phyloP scores from a whole-genome alignment of 495 filamentous ascomycete genomes.

The Hypoxylon subgilvum region DNA sequence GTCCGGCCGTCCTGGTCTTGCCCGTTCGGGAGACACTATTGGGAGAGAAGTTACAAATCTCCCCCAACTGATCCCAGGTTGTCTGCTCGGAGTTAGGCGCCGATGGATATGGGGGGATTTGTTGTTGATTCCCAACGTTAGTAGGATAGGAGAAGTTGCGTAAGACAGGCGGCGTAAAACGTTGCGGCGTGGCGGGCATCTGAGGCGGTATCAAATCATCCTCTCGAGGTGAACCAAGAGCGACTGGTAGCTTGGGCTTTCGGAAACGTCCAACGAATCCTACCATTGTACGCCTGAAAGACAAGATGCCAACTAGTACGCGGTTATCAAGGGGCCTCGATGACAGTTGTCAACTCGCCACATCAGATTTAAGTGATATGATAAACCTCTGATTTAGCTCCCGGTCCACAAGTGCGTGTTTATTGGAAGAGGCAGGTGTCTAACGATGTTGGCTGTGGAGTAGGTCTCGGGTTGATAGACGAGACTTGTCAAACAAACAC shows the following conservation, averaged over 20 bases:
- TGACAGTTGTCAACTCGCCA: no score
- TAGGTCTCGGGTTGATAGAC: no score
- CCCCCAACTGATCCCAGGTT: conserved; percentile 38
- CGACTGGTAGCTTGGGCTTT: conserved; percentile 34
- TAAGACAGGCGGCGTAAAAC: conserved; percentile 27
- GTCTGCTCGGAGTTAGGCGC: conserved; percentile 14
- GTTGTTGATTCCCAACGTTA: conserved; percentile 16
- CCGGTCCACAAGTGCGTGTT: no score
- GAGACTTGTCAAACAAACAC: no score
- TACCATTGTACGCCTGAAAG: conserved; percentile 34
- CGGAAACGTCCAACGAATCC: conserved; percentile 39
- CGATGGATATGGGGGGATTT: conserved; percentile 6
- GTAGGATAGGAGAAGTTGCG: conserved; percentile 44
- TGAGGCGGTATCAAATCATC: conserved; percentile 10
- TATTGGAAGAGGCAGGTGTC: no score
- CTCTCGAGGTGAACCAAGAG: conserved; percentile 19
- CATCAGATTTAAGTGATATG: no score
- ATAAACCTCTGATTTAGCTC: no score
- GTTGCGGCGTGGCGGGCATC: conserved; percentile 8
- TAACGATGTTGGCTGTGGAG: no score
- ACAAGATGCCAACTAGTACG: neutral
- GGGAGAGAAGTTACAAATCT: conserved; percentile 39
- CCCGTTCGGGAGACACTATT: conserved; percentile 15
- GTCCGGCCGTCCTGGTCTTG: conserved; percentile 11
- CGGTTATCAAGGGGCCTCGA: neutral